These are phyloP conservation scores for Sherardia arvensis DNA, from an alignment of 257 asterid genomes.

Conservation along the genomic window DNA sequence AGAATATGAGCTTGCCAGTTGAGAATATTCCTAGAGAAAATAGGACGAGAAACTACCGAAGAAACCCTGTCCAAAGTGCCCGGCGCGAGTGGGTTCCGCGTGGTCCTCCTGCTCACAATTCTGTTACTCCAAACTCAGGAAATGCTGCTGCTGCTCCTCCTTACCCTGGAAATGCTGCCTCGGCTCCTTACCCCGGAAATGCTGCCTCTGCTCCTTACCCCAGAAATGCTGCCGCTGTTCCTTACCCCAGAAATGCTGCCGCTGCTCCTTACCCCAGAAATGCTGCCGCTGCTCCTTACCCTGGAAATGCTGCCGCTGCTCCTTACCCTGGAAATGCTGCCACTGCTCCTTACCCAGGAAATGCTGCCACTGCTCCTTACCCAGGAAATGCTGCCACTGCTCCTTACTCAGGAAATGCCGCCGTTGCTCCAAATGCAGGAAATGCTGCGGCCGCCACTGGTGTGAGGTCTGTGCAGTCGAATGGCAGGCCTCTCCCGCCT, in stretches of 20 bases:
- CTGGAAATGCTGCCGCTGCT: background rate
- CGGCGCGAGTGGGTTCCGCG: slow-evolving; percentile 85
- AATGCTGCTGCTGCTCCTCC: background rate
- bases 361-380: background rate
- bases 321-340: background rate
- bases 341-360: background rate
- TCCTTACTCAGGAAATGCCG: slow-evolving; percentile 6
- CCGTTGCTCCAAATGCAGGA: background rate
- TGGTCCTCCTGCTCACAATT: slow-evolving; percentile 26
- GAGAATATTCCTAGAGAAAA: slow-evolving; percentile 45
- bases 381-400: background rate
- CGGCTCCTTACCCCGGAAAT: background rate
- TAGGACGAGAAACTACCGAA: slow-evolving; percentile 34
- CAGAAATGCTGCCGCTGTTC: background rate
- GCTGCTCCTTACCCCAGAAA: slow-evolving; percentile 8
- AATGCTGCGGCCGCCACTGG: slow-evolving; percentile 3
- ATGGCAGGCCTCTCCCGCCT: slow-evolving; percentile 19
- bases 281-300: background rate
- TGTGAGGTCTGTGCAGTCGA: slow-evolving; percentile 18
- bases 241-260: background rate
- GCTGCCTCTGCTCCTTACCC: background rate
- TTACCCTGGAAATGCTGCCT: too few relatives aligned
- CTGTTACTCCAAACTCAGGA: slow-evolving; percentile 17
- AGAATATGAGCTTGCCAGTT: slow-evolving; percentile 73
- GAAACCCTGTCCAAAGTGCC: slow-evolving; percentile 31